These are phyloP conservation scores for Pelargonium citronellum DNA, from an alignment of 441 rosid species.

Conservation along the genomic window DNA sequence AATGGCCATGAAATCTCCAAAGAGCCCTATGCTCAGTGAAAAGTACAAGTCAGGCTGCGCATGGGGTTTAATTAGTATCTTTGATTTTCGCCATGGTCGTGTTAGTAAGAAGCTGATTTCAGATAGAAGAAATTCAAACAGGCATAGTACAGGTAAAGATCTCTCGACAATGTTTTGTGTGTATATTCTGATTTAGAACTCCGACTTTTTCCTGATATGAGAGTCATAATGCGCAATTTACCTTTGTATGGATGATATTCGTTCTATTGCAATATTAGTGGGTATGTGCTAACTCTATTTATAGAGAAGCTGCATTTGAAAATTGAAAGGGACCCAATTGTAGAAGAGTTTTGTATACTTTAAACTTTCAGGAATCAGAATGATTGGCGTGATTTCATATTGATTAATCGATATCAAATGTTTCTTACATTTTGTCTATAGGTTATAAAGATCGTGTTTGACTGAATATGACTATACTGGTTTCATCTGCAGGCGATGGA, in stretches of 20 bases:
- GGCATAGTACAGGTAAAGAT: constrained; percentile 38
- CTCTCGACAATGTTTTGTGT: not conserved
- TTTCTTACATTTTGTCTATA: not conserved
- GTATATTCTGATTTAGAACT: not conserved
- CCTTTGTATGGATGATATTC: not conserved
- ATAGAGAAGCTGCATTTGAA: not conserved
- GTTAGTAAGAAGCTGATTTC: constrained; percentile 48
- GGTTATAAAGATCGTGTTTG: constrained; percentile 5
- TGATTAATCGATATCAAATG: not conserved
- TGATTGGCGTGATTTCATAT: not conserved
- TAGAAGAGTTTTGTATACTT: not conserved
- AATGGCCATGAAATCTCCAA: constrained; percentile 41
- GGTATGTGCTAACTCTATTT: not conserved
- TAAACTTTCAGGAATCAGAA: too few relatives aligned
- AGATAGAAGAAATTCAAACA: constrained; percentile 25
- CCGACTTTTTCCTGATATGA: not conserved
- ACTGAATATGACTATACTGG: not conserved
- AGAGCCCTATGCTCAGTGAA: constrained; percentile 54
- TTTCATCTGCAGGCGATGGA: constrained; percentile 35
- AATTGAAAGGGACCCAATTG: not conserved
- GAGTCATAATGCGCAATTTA: not conserved
- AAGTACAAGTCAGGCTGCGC: constrained; percentile 64
- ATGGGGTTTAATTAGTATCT: constrained; percentile 47
- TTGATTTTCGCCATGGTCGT: constrained; percentile 42
- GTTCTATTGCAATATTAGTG: not conserved